phyloP scores from a whole-genome alignment of 768 basidiomycete species.

The Lentinus brumalis region DNA sequence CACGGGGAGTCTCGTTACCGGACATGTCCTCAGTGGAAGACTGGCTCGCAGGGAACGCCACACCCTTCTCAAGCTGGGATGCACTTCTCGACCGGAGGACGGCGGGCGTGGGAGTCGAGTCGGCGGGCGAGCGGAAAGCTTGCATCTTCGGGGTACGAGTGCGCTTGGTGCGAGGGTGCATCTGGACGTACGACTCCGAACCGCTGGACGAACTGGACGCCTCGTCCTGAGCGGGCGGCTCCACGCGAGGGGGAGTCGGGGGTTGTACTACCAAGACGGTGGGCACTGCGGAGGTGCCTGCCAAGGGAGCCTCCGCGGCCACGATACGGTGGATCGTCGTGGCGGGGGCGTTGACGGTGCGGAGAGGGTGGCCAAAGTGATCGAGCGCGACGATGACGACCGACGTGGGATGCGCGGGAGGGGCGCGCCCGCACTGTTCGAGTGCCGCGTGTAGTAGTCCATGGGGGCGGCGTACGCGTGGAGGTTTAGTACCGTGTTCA shows the following conservation, averaged over 20 bases:
- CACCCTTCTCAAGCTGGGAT: not conserved
- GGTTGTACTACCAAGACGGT: slow-evolving; percentile 27
- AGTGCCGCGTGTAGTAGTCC: slow-evolving; percentile 31
- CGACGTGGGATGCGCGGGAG: slow-evolving; percentile 69
- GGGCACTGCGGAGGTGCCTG: slow-evolving; percentile 19
- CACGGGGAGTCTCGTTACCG: slow-evolving; percentile 21
- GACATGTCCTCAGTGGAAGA: slow-evolving; percentile 2
- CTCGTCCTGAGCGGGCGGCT: slow-evolving; percentile 2
- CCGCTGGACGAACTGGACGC: slow-evolving; percentile 18
- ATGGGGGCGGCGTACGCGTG: slow-evolving; percentile 19
- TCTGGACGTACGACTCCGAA: slow-evolving; percentile 23
- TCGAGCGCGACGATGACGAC: slow-evolving; percentile 25
- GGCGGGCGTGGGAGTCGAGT: slow-evolving; percentile 47
- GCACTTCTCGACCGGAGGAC: slow-evolving; percentile 26
- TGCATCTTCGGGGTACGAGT: slow-evolving; percentile 29
- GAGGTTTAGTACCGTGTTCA: slow-evolving; percentile 17
- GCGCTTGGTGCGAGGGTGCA: slow-evolving; percentile 28
- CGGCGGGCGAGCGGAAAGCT: slow-evolving; percentile 39
- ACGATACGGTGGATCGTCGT: slow-evolving; percentile 61
- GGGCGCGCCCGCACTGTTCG: slow-evolving; percentile 59
- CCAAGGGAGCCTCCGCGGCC: slow-evolving; percentile 40
- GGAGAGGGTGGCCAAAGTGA: slow-evolving; percentile 17
- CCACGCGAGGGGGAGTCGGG: slow-evolving; percentile 25
- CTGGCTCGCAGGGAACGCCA: slow-evolving; percentile 14
- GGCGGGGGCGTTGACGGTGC: slow-evolving; percentile 22